These are phyloP conservation scores for Cantharellus anzutake DNA, from an alignment of 768 basidiomycete species.

Conservation along the genomic window DNA sequence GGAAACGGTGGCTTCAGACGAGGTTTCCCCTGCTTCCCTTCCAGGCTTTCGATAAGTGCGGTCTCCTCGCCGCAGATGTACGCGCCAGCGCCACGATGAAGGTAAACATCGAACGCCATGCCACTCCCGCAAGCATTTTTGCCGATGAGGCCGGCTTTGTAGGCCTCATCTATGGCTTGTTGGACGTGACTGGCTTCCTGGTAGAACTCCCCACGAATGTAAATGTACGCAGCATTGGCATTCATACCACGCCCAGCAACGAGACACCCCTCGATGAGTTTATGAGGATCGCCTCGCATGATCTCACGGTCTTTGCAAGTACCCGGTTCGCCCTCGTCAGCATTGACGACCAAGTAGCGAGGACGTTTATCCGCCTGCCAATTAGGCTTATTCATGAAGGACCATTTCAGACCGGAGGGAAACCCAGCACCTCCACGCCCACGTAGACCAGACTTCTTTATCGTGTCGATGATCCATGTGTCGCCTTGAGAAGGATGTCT, in stretches of 20 bases:
- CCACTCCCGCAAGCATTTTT: constrained; percentile 84
- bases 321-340: constrained; percentile 96
- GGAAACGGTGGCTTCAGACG: constrained; percentile 97
- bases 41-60: constrained; percentile 87
- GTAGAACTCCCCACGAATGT: constrained; percentile 96
- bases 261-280: constrained; percentile 92
- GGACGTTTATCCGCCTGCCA: constrained; percentile 89
- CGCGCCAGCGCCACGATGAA: constrained; percentile 96
- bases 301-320: constrained; percentile 99
- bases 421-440: constrained; percentile 96
- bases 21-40: constrained; percentile 97
- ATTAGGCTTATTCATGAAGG: constrained; percentile 98
- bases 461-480: constrained; percentile 88
- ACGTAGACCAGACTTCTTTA: constrained; percentile 90
- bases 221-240: constrained; percentile 96
- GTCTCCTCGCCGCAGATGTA: constrained; percentile 99
- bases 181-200: constrained; percentile 89
- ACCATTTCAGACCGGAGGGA: constrained; percentile 93
- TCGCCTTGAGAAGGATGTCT: constrained; percentile 88
- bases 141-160: constrained; percentile 73
- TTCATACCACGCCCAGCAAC: constrained; percentile 97
- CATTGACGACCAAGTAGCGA: constrained; percentile 92
- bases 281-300: constrained; percentile 93
- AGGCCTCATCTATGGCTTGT: constrained; percentile 90
- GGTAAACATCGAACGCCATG: constrained; percentile 90